These are phyloP conservation scores for Beta lomatogona DNA, from an alignment of 179 eudicot genomes.

Conservation along the genomic window DNA sequence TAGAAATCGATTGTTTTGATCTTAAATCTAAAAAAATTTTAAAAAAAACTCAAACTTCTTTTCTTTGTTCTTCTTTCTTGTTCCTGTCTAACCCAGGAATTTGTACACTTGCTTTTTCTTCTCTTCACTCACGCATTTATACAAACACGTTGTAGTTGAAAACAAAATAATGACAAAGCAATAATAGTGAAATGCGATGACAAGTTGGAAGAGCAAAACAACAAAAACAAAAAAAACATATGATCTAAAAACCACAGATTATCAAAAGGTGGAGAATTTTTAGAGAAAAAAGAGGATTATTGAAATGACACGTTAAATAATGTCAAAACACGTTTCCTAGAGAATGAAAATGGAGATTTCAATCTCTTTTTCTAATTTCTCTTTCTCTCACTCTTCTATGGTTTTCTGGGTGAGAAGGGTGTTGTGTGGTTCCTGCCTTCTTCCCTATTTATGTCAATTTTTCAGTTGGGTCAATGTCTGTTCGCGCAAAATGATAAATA, in stretches of 20 bases:
- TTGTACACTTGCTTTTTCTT: neutral
- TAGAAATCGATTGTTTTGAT: neutral
- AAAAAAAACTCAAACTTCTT: too few species aligned
- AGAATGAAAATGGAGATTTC: neutral
- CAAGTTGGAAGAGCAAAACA: neutral
- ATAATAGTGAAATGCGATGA: too few species aligned
- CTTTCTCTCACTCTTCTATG: constrained; percentile 1
- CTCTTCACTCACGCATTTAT: neutral
- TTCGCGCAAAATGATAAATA: constrained; percentile 1
- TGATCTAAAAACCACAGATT: neutral
- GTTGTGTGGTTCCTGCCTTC: neutral
- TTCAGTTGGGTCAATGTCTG: constrained; percentile 15
- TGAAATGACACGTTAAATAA: constrained; percentile 7
- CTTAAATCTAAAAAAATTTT: neutral
- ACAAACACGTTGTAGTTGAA: constrained; percentile 1
- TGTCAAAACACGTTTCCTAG: neutral
- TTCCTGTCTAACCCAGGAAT: neutral
- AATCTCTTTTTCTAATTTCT: neutral
- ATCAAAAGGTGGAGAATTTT: constrained; percentile 19
- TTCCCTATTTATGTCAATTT: constrained; percentile 15
- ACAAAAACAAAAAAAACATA: neutral
- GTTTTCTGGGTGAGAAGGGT: neutral
- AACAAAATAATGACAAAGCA: neutral
- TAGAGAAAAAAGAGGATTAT: constrained; percentile 8
- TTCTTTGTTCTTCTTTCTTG: neutral